A percentile compares a stretch with the other conserved stretches of the same genome.
Conservation (phyloP, 2,329 filamentous ascomycete genomes). For the Fusarium anthophilum region DNA sequence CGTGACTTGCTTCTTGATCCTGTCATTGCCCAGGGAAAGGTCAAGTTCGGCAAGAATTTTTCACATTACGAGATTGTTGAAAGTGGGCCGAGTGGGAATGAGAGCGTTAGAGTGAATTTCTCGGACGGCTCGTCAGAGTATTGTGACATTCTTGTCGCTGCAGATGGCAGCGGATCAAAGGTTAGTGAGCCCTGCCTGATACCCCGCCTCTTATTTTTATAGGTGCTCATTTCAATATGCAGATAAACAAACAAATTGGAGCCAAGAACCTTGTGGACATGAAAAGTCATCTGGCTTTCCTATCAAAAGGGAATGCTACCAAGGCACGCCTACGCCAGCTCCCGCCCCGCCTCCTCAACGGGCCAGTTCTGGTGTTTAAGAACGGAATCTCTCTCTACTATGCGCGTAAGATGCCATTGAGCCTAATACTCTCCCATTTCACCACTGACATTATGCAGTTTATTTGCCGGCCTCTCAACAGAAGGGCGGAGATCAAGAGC, state of each 20-base stretch:
- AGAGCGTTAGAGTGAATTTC: background rate
- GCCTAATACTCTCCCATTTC: fast-evolving
- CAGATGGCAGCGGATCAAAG: background rate
- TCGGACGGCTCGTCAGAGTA: background rate
- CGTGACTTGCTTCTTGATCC: background rate
- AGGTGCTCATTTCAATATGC: background rate
- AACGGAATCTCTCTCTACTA: background rate
- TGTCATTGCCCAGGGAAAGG: background rate
- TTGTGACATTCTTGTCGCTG: background rate
- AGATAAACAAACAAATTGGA: background rate
- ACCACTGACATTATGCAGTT: background rate
- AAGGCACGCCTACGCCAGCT: background rate
- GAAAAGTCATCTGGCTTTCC: background rate
- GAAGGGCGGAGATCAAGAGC: fast-evolving
- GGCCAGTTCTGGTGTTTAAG: background rate
- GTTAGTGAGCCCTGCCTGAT: background rate
- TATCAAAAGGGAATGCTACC: background rate
- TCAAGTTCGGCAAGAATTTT: background rate
- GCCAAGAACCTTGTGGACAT: background rate
- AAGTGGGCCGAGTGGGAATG: fast-evolving
- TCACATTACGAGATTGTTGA: background rate
- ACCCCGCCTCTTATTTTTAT: too few relatives aligned
- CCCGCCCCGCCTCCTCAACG: background rate
- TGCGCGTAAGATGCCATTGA: background rate
- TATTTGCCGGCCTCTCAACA: background rate